Conservation (phyloP, 345 rosid species). For the Eucalyptus albens region DNA sequence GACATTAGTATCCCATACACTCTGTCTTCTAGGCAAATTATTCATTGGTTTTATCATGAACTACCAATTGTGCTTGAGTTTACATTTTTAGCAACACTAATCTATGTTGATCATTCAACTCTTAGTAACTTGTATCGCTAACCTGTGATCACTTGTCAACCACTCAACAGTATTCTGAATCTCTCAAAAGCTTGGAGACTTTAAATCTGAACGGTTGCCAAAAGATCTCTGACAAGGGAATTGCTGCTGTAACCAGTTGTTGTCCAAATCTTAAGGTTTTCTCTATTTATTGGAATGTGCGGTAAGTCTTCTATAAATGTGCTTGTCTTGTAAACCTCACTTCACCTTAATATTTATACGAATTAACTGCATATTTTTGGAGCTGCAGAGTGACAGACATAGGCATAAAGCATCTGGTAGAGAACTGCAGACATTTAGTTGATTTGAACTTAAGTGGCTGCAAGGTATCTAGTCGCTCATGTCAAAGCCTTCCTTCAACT, state of each 20-base stretch:
- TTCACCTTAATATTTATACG: not conserved
- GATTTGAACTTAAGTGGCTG: slow-evolving; percentile 93
- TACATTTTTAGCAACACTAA: not conserved
- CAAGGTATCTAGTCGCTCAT: slow-evolving; percentile 36
- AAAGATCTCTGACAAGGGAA: slow-evolving; percentile 82
- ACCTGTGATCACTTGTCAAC: not conserved
- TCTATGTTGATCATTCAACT: not conserved
- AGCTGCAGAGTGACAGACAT: slow-evolving; percentile 57
- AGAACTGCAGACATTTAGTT: slow-evolving; percentile 44
- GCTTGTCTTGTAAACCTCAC: not conserved
- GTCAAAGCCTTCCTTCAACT: not conserved
- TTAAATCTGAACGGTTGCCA: slow-evolving; percentile 92
- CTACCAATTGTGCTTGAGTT: not conserved
- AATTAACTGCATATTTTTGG: not conserved
- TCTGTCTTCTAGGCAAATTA: not conserved
- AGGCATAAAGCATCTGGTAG: slow-evolving; percentile 50
- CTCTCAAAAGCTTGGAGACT: slow-evolving; percentile 53
- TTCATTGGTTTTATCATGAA: not conserved
- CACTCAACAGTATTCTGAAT: slow-evolving; percentile 30
- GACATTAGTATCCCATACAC: not conserved
- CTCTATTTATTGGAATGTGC: slow-evolving; percentile 90
- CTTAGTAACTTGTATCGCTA: not conserved
- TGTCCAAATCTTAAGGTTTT: slow-evolving; percentile 62
- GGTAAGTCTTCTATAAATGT: slow-evolving; percentile 20
- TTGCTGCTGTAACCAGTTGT: slow-evolving; percentile 48